phyloP scores from a whole-genome alignment of 75 land plant genomes.

The Selaginella tamariscina region DNA sequence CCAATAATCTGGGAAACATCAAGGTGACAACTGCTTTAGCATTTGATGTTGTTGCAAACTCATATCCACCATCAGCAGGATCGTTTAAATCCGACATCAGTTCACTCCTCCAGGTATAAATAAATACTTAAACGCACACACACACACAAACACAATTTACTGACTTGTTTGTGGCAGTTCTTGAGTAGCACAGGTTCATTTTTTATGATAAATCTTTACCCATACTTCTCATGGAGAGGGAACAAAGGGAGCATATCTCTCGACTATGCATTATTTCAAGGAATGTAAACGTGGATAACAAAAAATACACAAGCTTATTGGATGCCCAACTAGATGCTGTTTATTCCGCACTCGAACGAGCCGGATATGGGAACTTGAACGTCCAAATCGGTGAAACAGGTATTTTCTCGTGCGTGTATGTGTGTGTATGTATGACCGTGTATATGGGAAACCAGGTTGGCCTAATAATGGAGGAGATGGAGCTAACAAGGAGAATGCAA shows the following conservation, averaged over 20 bases:
- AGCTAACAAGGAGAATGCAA: background rate
- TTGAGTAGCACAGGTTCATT: background rate
- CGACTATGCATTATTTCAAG: background rate
- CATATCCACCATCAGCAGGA: background rate
- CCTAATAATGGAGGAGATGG: slow-evolving; percentile 1
- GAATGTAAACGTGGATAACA: background rate
- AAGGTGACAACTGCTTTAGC: background rate
- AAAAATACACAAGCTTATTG: background rate
- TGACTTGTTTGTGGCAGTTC: background rate
- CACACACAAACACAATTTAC: too few species aligned
- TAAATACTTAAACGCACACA: too few species aligned
- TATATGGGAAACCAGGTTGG: too few species aligned
- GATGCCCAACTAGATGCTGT: background rate
- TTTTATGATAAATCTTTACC: background rate
- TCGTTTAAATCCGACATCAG: background rate
- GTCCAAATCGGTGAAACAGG: slow-evolving; percentile 3
- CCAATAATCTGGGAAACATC: background rate
- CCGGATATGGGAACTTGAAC: background rate
- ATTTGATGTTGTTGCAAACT: background rate
- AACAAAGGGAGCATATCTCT: background rate
- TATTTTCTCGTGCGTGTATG: too few species aligned
- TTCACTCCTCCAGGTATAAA: too few species aligned
- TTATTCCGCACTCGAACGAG: background rate
- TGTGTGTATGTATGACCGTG: too few species aligned
- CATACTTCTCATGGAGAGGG: background rate